phyloP scores from a whole-genome alignment of 768 basidiomycete genomes.

The Gymnopilus junonius region DNA sequence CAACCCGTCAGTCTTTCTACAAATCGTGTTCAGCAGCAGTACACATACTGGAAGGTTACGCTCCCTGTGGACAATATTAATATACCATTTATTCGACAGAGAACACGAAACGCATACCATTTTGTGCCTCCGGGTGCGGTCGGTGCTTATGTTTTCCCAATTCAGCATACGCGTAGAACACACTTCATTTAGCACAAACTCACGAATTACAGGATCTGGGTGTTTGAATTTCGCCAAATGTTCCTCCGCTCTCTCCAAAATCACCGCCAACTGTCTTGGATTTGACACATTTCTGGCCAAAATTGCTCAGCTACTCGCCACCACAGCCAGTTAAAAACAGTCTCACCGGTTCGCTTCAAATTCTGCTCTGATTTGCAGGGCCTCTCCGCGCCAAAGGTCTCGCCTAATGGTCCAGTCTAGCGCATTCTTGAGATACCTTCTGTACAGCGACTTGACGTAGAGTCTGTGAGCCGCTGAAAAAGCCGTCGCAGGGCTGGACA shows the following conservation, averaged over 20 bases:
- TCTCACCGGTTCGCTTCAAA: slow-evolving; percentile 86
- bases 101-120: slow-evolving; percentile 62
- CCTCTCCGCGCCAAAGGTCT: slow-evolving; percentile 85
- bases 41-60: slow-evolving; percentile 75
- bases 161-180: slow-evolving; percentile 15
- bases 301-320: slow-evolving; percentile 5
- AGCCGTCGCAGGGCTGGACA: slow-evolving; percentile 53
- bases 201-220: slow-evolving; percentile 93
- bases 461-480: slow-evolving; percentile 79
- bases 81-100: background rate
- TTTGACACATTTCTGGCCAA: slow-evolving; percentile 75
- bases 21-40: background rate
- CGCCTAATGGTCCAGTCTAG: slow-evolving; percentile 90
- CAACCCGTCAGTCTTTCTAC: slow-evolving; percentile 18
- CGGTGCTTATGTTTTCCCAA: slow-evolving; percentile 60
- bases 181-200: slow-evolving; percentile 37
- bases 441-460: slow-evolving; percentile 93
- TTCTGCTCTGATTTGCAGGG: slow-evolving; percentile 85
- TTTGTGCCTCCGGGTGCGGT: slow-evolving; percentile 92
- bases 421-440: slow-evolving; percentile 82
- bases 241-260: slow-evolving; percentile 82
- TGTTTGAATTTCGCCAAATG: slow-evolving; percentile 68
- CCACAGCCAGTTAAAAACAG: slow-evolving; percentile 4
- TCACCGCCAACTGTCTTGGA: slow-evolving; percentile 77
- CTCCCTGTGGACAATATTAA: slow-evolving; percentile 54